Evolutionary conservation across 345 rosid genomes (phyloP).

Genomic region (Salix arbutifolia): DNA sequence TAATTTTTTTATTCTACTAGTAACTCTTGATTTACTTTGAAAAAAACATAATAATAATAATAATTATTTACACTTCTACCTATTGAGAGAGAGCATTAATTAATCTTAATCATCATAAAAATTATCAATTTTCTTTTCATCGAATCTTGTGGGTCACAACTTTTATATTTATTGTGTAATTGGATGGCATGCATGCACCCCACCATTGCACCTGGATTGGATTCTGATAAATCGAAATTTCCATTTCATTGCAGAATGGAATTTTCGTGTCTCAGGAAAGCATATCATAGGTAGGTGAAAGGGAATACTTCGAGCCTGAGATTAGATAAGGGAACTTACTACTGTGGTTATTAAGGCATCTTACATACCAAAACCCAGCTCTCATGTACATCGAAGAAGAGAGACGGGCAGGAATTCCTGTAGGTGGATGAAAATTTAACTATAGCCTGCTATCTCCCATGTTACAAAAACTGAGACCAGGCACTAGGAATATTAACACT

Average conservation of each 20-base stretch:
- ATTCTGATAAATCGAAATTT: background rate
- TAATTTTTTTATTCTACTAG: background rate
- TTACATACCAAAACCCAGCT: constrained; percentile 32
- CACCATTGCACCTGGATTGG: background rate
- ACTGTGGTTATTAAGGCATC: constrained; percentile 12
- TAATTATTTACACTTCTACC: too few relatives aligned
- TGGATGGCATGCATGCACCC: too few relatives aligned
- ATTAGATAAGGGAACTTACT: background rate
- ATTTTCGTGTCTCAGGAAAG: background rate
- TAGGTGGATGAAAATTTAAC: constrained; percentile 1
- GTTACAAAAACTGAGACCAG: constrained; percentile 36
- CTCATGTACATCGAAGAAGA: constrained; percentile 36
- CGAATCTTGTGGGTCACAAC: background rate
- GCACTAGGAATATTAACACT: constrained; percentile 15
- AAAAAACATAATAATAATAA: too few relatives aligned
- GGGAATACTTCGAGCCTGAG: background rate
- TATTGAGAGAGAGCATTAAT: too few relatives aligned
- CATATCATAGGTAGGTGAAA: background rate
- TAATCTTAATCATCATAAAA: too few relatives aligned
- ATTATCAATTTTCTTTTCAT: too few relatives aligned
- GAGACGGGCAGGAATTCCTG: constrained; percentile 11
- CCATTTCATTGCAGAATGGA: background rate
- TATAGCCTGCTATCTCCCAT: constrained; percentile 26
- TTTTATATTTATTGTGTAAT: background rate
- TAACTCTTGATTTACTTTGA: too few relatives aligned